phyloP scores from a whole-genome alignment of 1,284 basidiomycete species.

The Thelephora terrestris region DNA sequence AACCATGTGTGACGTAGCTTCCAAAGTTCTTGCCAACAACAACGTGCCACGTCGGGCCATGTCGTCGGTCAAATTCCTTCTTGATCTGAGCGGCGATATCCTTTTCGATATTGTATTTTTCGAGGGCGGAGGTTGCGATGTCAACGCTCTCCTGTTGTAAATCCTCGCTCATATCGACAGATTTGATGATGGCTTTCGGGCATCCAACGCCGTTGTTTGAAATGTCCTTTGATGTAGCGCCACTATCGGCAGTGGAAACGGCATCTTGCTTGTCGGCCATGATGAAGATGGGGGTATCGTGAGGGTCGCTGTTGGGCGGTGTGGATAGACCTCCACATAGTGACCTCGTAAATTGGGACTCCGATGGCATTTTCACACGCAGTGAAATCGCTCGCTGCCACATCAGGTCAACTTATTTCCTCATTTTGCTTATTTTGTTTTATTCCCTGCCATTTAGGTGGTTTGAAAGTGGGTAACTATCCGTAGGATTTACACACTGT shows the following conservation, averaged over 20 bases:
- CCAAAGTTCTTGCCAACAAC: constrained; percentile 98
- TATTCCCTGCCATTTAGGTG: no score
- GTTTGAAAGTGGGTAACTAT: no score
- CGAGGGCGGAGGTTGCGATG: constrained; percentile 75
- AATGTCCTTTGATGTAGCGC: constrained; percentile 33
- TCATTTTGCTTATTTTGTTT: no score
- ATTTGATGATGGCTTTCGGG: constrained; percentile 89
- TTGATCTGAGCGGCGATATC: constrained; percentile 98
- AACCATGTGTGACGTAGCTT: constrained; percentile 95
- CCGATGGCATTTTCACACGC: no score
- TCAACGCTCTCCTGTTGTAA: constrained; percentile 93
- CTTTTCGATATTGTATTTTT: constrained; percentile 92
- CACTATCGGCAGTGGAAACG: constrained; percentile 41
- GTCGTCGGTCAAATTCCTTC: constrained; percentile 90
- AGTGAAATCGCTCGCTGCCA: no score
- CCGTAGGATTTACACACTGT: no score
- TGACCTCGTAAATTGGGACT: no score
- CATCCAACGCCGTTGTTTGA: constrained; percentile 22
- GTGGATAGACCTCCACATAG: no score
- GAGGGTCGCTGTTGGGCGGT: no score
- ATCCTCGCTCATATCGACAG: constrained; percentile 94
- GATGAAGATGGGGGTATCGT: constrained; percentile 9
- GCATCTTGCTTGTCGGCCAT: constrained; percentile 62
- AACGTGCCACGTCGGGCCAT: constrained; percentile 94
- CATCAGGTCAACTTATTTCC: no score